Evolutionary conservation across 208 protist species (phyloP).

Genomic region (Trypanosoma conorhini): DNA sequence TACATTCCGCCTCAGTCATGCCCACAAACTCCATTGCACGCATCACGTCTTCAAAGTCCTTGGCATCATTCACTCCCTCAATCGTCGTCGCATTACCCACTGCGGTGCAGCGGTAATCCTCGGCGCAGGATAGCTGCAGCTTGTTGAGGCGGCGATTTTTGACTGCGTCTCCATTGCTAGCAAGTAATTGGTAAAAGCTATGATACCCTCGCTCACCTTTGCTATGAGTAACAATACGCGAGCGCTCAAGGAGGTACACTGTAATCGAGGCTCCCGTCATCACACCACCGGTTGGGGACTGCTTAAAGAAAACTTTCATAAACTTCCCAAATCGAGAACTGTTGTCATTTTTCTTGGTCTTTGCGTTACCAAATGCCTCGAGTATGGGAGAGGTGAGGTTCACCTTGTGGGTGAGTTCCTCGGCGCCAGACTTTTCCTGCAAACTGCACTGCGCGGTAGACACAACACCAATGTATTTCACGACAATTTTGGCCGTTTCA

Average conservation of each 20-base stretch:
- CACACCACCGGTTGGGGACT: constrained; percentile 5
- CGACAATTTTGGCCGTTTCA: constrained; percentile 41
- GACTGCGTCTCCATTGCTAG: constrained; percentile 8
- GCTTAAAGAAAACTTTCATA: constrained; percentile 43
- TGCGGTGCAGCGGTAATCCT: constrained; percentile 47
- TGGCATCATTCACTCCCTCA: constrained; percentile 40
- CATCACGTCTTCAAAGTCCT: constrained; percentile 28
- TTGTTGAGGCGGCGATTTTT: constrained; percentile 8
- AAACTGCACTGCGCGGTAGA: constrained; percentile 18
- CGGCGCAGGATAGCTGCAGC: constrained; percentile 19
- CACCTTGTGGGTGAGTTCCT: constrained; percentile 32
- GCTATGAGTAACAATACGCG: constrained; percentile 44
- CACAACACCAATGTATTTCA: constrained; percentile 40
- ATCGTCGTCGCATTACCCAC: constrained; percentile 35
- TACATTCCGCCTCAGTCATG: constrained; percentile 43
- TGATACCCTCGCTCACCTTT: constrained; percentile 82
- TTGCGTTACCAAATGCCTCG: constrained; percentile 65
- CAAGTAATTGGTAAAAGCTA: constrained; percentile 86
- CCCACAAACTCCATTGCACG: constrained; percentile 41
- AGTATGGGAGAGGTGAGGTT: constrained; percentile 41
- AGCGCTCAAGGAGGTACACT: constrained; percentile 58
- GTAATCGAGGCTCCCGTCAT: constrained; percentile 36
- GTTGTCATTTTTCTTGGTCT: constrained; percentile 57
- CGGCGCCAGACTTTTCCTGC: constrained; percentile 17
- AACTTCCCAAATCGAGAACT: constrained; percentile 60